Evolutionary conservation across 495 filamentous ascomycete genomes (phyloP), one percentile per base, ranked within the genome.

Genomic region (Talaromyces ruber): DNA sequence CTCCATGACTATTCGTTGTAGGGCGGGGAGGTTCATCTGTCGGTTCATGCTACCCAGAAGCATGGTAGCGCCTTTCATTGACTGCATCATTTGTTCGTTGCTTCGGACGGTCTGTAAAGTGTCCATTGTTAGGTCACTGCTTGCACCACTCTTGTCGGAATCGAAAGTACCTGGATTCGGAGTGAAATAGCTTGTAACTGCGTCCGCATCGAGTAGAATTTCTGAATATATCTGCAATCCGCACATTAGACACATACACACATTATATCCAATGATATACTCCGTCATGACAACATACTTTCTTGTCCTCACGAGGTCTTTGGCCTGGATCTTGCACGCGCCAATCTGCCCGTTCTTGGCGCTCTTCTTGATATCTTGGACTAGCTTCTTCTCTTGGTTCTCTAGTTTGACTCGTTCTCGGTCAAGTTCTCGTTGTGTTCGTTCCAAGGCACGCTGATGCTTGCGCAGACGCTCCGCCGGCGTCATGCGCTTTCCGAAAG

Each of bases 1-100:
- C 70, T 98, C 94, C 93, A 98, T 98, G 4, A 94, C 93, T 71
- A 98, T 98, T 58, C 95, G 85, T 71, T 98, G 94, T 43, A 98
- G 76, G 12, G 90, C 91, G 2, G 94, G 94, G 9, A 98, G 84
- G 71, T 98, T 98, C 94, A 98, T 98, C 57, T 88, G 89, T 45
- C 88, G 82, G 73, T 98, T 98, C 95, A 98, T 98, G 72, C 87
- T 93, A 11, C 92, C 91, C 14, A 98, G 81, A 2, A 97, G 84
- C 69, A 87, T 84, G 0, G 95, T 98, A 4, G 94, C 95, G 57
- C 95, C 94, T 71, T 97, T 98, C 94, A 98, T 98, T 5, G 92
- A 93, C 71, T 96, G 91, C 92, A 97, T 96, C 94, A 98, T 98
- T 75, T 97, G 92, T 72, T 98, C 94, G 75, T 98, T 98, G 67